These are phyloP conservation scores for Metschnikowia orientalis DNA, from an alignment of 805 yeast genomes.

Conservation along the genomic window DNA sequence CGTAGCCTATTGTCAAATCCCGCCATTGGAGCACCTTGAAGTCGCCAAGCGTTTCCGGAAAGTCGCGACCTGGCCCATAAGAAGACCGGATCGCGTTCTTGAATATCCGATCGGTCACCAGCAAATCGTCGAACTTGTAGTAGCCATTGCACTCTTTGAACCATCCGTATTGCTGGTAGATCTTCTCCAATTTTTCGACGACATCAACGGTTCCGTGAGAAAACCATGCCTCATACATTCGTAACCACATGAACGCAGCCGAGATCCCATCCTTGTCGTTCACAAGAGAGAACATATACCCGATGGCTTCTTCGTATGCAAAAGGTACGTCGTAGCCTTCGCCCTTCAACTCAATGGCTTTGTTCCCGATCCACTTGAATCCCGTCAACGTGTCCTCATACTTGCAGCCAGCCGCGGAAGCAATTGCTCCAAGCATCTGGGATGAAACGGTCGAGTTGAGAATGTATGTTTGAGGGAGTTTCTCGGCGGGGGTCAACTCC, in stretches of 20 bases:
- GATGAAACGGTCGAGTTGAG: conserved; percentile 92
- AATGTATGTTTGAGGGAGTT: conserved; percentile 44
- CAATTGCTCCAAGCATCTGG: conserved; percentile 69
- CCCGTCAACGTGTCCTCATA: conserved; percentile 88
- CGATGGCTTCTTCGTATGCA: conserved; percentile 94
- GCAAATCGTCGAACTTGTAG: conserved; percentile 58
- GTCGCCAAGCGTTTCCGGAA: conserved; percentile 53
- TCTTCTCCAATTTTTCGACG: conserved; percentile 49
- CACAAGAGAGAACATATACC: conserved; percentile 80
- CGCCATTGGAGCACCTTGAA: conserved; percentile 65
- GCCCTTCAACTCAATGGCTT: conserved; percentile 65
- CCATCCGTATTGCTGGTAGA: conserved; percentile 67
- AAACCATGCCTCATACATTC: conserved; percentile 57
- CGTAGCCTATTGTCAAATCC: conserved; percentile 80
- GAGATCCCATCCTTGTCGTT: conserved; percentile 93
- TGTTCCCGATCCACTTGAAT: conserved; percentile 95
- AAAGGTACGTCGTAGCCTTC: conserved; percentile 73
- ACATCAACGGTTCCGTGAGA: conserved; percentile 34
- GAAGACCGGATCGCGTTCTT: conserved; percentile 40
- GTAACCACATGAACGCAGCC: conserved; percentile 73
- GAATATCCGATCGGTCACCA: conserved; percentile 53
- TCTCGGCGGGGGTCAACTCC: conserved; percentile 19
- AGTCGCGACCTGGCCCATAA: conserved; percentile 17
- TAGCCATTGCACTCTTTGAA: conserved; percentile 86
- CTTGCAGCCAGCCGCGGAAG: conserved; percentile 53